Evolutionary conservation across 768 basidiomycete genomes (phyloP), one percentile per base, ranked within the genome.

Genomic region (Leccinum aurantiacum): DNA sequence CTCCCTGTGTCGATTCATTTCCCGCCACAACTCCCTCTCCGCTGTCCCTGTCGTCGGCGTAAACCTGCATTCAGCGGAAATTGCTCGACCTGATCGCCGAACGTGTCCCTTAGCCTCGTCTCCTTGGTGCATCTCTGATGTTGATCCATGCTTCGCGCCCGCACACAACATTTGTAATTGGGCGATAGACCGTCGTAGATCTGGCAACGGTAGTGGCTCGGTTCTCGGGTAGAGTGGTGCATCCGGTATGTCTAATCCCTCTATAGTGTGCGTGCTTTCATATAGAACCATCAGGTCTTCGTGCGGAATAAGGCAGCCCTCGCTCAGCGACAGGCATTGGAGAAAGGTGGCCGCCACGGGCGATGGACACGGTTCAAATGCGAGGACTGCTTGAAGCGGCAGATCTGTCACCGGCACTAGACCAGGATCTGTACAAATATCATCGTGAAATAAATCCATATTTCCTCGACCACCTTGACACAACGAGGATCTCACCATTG

Each of bases 321-420:
- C 86, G 3, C 76, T 77, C 22, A 77, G 75, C 62, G 85, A 86
- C 53, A 93, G 65, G 25, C 78, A 78, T 71, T 87, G 80, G 33
- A 96, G 83, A 74, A 90, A 94, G 8, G 87, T 85, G 15, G 77
- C 79, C 22, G 86, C 85, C 41, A 88, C 73, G 19, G 74, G 61
- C 7, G 82, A 65, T 25, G 80, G 75, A 69, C 87, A 85, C 57
- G 89, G 80, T 56, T 78, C 65, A 71, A 96, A 96, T 17, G 74
- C 69, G 54, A 95, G 79, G 25, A 83, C 82, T 1, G 78, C 79
- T 71, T 97, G 94, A 19, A 95, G 72, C 7, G 94, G 90, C 41
- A 99, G 83, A 58, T 89, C 87, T 13, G 72, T 70, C 44, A 82
- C 68, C 4, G 95, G 95, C 31, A 98, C 81, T 50, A 89, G 77